Evolutionary conservation across 2,329 filamentous ascomycete genomes (phyloP), one percentile per base, ranked within the genome.

Genomic region (Chaetomiaceae sp.): DNA sequence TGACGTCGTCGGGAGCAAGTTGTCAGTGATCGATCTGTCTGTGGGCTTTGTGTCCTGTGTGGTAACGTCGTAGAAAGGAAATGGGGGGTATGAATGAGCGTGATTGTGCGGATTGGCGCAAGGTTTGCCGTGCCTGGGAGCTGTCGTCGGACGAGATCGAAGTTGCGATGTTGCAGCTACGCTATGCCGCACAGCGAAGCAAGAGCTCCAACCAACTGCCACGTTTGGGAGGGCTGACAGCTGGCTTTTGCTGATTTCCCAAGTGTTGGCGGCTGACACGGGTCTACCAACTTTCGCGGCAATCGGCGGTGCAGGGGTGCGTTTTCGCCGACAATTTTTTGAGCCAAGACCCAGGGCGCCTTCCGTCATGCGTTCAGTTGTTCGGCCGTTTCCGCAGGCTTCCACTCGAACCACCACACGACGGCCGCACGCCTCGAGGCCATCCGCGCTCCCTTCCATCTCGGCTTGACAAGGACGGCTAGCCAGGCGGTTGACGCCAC

Each of bases 101-200:
- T 39, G 40, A 33, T 36, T 47, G 19, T 42, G 33, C 19, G 32
- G 26, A n/a, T 38, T 40, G 45, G 39, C 32, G 20, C 20, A 39
- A 39, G 15, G n/a, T n/a, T n/a, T n/a, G n/a, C n/a, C n/a, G n/a
- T n/a, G n/a, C n/a, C 36, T 24, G 9, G 34, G 24, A 11, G 26
- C 22, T 22, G 26, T 38, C 24, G 26, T 32, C 34, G 22, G 12
- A n/a, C 9, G 14, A 27, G n/a, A 12, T 37, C 24, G 22, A 53
- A 51, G 52, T 57, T 56, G 57, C 57, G 54, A 58, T 58, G 38
- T 58, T 58, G 58, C 56, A 49, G 57, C 57, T 53, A 53, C 45
- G 38, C 34, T 11, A 17, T 19, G 19, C 24, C 36, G n/a, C n/a
- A 19, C 42, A 46, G 49, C 38, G 30, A 33, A 30, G 14, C 49